A percentile compares a stretch with the other conserved stretches of the same genome.
phyloP scores from a whole-genome alignment of 768 basidiomycete species.

The Myochromella boudieri region DNA sequence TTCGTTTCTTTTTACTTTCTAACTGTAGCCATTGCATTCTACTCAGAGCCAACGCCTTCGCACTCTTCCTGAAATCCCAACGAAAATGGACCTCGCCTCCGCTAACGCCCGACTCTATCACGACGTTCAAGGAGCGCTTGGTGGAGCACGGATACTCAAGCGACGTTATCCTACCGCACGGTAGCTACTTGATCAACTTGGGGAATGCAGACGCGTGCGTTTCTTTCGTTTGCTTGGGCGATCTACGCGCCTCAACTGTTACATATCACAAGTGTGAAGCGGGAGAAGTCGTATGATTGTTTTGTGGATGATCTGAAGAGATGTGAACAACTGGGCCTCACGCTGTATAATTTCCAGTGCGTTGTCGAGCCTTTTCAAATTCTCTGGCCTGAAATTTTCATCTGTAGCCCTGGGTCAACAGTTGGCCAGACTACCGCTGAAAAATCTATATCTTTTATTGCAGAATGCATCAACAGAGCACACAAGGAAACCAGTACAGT shows the following conservation, averaged over 20 bases:
- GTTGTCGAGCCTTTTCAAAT: slow-evolving; percentile 24
- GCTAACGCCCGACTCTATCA: slow-evolving; percentile 50
- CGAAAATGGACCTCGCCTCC: slow-evolving; percentile 74
- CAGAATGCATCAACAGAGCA: slow-evolving; percentile 71
- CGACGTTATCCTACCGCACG: slow-evolving; percentile 74
- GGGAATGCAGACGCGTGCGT: slow-evolving; percentile 76
- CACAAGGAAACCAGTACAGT: slow-evolving; percentile 60
- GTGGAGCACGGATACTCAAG: slow-evolving; percentile 58
- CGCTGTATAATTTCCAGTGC: slow-evolving; percentile 84
- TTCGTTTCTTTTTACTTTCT: not conserved
- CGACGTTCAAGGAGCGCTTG: slow-evolving; percentile 62
- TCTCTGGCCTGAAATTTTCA: not conserved
- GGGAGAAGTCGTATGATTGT: slow-evolving; percentile 72
- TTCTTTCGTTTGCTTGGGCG: not conserved
- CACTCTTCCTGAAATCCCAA: slow-evolving; percentile 83
- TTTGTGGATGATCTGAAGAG: slow-evolving; percentile 82
- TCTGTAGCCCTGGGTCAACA: slow-evolving; percentile 72
- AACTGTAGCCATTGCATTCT: not conserved
- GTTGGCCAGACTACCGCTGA: slow-evolving; percentile 65
- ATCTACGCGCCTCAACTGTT: not conserved
- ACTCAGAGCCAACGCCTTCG: slow-evolving; percentile 76
- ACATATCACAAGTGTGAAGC: slow-evolving; percentile 47
- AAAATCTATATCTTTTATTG: slow-evolving; percentile 63
- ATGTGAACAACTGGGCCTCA: slow-evolving; percentile 74
- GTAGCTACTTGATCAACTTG: slow-evolving; percentile 83